A percentile compares a stretch with the other conserved stretches of the same genome.
phyloP scores from a whole-genome alignment of 495 filamentous ascomycete genomes.

The Extremus antarcticus region DNA sequence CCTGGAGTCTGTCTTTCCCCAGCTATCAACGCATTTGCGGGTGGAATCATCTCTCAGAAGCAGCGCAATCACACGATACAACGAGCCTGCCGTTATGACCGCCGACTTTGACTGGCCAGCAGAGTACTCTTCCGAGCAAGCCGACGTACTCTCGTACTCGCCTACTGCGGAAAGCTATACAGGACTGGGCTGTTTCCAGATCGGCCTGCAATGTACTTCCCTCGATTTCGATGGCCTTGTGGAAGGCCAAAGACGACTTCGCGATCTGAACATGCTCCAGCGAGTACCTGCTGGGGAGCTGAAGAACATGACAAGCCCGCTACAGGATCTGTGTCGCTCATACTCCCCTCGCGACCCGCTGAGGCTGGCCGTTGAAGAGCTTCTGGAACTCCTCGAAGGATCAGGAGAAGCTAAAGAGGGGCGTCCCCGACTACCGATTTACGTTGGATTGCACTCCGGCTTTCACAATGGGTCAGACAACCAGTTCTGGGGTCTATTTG shows the following conservation, averaged over 20 bases:
- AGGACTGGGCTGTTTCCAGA: conserved; percentile 45
- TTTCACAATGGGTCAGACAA: conserved; percentile 37
- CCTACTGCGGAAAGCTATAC: conserved; percentile 36
- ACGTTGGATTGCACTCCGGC: conserved; percentile 44
- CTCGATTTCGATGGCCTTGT: conserved; percentile 40
- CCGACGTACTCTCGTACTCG: conserved; percentile 42
- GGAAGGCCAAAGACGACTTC: conserved; percentile 40
- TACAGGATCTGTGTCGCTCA: conserved; percentile 7
- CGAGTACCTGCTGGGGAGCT: conserved; percentile 27
- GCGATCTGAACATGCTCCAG: conserved; percentile 37
- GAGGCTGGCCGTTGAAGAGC: not conserved
- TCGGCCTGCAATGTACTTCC: conserved; percentile 39
- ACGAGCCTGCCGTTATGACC: not conserved
- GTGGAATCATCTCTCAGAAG: not conserved
- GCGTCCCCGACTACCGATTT: conserved; percentile 24
- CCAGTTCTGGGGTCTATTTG: conserved; percentile 48
- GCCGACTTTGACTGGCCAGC: conserved; percentile 17
- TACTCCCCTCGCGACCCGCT: not conserved
- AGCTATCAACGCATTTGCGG: not conserved
- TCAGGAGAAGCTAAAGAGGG: conserved; percentile 9
- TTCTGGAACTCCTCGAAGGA: conserved; percentile 11
- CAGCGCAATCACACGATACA: not conserved
- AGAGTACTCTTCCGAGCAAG: conserved; percentile 10
- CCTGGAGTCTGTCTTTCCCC: conserved; percentile 6
- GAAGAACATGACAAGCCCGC: conserved; percentile 5